Evolutionary conservation across 2,329 filamentous ascomycete genomes (phyloP).

Genomic region (Colletotrichum sp.): DNA sequence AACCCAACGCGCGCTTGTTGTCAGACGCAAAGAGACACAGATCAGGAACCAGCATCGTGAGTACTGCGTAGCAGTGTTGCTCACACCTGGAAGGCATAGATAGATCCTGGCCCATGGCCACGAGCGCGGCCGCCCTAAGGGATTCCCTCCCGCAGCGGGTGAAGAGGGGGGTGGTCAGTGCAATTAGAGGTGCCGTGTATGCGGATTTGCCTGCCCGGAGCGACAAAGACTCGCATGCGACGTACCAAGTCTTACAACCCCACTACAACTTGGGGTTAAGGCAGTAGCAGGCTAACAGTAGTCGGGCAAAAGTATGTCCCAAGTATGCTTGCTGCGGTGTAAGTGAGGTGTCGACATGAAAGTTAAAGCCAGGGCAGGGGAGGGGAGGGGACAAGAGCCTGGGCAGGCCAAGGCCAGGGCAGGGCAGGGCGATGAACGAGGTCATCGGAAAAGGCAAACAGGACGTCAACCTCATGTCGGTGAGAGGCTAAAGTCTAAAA

Average conservation of each 20-base stretch:
- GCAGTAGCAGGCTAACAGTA: background rate
- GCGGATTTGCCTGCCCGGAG: conserved; percentile 13
- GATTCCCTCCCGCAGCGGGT: background rate
- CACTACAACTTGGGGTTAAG: background rate
- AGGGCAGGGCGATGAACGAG: background rate
- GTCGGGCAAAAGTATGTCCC: background rate
- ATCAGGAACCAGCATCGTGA: background rate
- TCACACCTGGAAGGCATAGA: background rate
- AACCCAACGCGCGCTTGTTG: background rate
- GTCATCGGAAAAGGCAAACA: conserved; percentile 16
- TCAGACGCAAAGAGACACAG: background rate
- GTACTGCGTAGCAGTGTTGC: background rate
- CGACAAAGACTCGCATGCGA: background rate
- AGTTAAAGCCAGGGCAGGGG: background rate
- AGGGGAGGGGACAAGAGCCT: background rate
- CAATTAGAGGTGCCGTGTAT: background rate
- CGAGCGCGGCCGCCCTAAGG: background rate
- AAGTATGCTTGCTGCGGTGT: background rate
- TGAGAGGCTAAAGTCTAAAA: background rate
- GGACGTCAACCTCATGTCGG: conserved; percentile 2
- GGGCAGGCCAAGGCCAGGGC: background rate
- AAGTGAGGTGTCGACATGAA: background rate
- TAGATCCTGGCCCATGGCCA: background rate
- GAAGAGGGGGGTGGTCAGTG: conserved; percentile 8
- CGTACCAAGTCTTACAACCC: background rate